These are phyloP conservation scores for Pancytospora philotis DNA, from an alignment of 371 early-diverging fungal species.

Conservation along the genomic window DNA sequence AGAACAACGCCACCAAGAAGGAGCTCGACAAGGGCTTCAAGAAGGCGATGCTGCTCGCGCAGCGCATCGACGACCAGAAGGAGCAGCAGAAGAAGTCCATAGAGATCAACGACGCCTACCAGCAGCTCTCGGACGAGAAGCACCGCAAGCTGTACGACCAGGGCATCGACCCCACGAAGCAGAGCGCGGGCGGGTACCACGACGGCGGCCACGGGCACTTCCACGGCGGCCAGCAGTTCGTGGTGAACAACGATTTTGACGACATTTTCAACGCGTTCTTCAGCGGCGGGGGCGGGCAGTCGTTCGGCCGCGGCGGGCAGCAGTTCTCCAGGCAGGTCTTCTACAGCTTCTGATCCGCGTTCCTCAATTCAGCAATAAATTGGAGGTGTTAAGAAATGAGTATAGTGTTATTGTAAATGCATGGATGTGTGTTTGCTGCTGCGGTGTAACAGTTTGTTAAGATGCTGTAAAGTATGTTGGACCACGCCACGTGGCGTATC, in stretches of 20 bases:
- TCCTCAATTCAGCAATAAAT: too few relatives aligned
- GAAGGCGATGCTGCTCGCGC: slow-evolving; percentile 22
- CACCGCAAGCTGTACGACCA: slow-evolving; percentile 54
- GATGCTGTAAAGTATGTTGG: too few relatives aligned
- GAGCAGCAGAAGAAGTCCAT: slow-evolving; percentile 21
- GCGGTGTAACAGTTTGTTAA: too few relatives aligned
- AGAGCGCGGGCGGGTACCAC: neutral
- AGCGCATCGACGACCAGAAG: slow-evolving; percentile 10
- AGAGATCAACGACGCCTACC: slow-evolving; percentile 48
- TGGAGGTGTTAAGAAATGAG: too few relatives aligned
- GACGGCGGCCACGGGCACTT: neutral
- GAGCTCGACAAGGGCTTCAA: slow-evolving; percentile 43
- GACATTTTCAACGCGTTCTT: slow-evolving; percentile 18
- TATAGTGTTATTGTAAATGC: too few relatives aligned
- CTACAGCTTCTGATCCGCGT: neutral
- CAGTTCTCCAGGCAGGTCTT: neutral
- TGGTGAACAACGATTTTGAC: neutral
- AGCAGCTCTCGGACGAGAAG: slow-evolving; percentile 37
- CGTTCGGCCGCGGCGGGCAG: neutral
- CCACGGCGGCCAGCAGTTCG: neutral
- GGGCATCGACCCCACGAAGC: slow-evolving; percentile 51
- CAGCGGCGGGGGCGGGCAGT: slow-evolving; percentile 22
- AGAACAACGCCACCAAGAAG: slow-evolving; percentile 16
- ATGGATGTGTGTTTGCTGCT: too few relatives aligned
- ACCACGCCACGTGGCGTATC: too few relatives aligned